Conservation (phyloP, 352 stramenopile species). For the Globisporangium polare region DNA sequence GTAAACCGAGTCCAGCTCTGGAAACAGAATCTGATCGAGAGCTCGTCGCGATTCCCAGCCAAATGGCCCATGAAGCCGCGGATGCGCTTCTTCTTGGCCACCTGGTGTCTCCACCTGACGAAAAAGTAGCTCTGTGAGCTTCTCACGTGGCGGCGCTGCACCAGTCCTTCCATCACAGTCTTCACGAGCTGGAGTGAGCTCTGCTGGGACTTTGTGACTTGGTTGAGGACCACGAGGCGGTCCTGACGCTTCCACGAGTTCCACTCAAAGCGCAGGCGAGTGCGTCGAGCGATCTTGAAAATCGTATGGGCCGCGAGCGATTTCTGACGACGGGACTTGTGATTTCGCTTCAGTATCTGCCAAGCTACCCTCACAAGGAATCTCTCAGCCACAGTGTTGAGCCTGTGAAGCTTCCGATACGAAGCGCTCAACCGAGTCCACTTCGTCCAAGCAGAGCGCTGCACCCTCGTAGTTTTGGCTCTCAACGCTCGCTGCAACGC, state of each 20-base stretch:
- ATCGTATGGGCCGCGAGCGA: neutral
- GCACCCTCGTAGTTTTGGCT: neutral
- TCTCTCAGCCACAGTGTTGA: neutral
- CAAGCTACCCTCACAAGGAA: neutral
- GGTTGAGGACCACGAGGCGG: neutral
- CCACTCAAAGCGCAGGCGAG: slow-evolving; percentile 9
- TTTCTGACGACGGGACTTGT: neutral
- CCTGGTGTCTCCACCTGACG: slow-evolving; percentile 1
- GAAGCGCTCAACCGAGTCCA: neutral
- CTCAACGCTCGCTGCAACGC: neutral
- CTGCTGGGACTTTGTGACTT: neutral
- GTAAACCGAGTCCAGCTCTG: neutral
- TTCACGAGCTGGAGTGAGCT: slow-evolving; percentile 7
- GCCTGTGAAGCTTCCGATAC: neutral
- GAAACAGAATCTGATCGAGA: neutral
- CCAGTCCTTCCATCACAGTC: neutral
- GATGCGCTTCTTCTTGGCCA: neutral
- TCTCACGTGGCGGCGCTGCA: neutral
- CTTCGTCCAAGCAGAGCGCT: slow-evolving; percentile 2
- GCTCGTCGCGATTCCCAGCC: neutral
- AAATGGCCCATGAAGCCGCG: neutral
- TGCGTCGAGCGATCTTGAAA: neutral
- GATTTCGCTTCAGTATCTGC: neutral
- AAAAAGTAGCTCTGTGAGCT: neutral
- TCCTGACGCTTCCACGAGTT: slow-evolving; percentile 12